phyloP scores from a whole-genome alignment of 257 asterid species.

The Datura wrightii region DNA sequence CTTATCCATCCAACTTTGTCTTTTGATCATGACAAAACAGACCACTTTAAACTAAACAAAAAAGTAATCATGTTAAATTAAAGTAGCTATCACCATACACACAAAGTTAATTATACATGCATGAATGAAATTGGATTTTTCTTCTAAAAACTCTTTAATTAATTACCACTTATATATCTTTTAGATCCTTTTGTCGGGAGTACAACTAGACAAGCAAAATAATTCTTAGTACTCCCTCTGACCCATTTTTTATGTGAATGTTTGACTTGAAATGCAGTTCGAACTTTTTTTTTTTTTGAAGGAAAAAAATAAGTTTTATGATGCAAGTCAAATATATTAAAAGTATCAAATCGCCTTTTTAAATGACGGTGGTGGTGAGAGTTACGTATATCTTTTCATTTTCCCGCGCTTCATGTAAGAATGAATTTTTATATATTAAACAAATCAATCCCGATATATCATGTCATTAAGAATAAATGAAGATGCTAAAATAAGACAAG shows the following conservation, averaged over 20 bases:
- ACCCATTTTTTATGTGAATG: constrained; percentile 8
- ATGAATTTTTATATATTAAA: not conserved
- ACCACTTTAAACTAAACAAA: not conserved
- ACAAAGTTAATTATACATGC: not conserved
- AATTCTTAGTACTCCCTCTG: not conserved
- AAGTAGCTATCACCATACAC: not conserved
- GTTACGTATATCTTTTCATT: not conserved
- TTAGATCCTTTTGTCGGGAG: constrained; percentile 17
- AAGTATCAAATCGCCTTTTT: not conserved
- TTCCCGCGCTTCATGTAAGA: not conserved
- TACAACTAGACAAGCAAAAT: not conserved
- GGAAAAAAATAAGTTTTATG: not conserved
- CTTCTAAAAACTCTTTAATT: not conserved
- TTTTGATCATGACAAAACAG: constrained; percentile 12
- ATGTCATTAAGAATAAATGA: not conserved
- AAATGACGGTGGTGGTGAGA: not conserved
- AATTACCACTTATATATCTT: not conserved
- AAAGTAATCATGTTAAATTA: not conserved
- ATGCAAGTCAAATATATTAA: not conserved
- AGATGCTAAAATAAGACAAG: not conserved
- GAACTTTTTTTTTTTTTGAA: no score
- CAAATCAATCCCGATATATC: not conserved
- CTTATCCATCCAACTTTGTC: constrained; percentile 16
- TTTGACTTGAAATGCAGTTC: constrained; percentile 15
- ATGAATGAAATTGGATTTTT: constrained; percentile 20